These are phyloP conservation scores for Coriolopsis trogii DNA, from an alignment of 1,284 basidiomycete genomes.

Conservation along the genomic window DNA sequence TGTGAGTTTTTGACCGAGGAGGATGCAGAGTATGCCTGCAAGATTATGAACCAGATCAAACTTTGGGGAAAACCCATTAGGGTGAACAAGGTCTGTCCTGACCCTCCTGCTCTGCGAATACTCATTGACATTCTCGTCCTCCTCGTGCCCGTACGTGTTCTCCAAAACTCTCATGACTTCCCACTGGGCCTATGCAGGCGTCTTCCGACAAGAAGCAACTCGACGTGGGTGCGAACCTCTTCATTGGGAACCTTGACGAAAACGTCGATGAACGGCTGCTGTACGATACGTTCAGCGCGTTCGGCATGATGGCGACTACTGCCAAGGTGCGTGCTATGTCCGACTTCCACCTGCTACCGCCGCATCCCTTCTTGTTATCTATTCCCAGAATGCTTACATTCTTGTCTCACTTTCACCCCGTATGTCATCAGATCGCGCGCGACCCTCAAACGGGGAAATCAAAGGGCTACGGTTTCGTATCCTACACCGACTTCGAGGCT, in stretches of 20 bases:
- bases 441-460: slow-evolving; percentile 85
- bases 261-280: slow-evolving; percentile 92
- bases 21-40: slow-evolving; percentile 98
- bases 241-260: slow-evolving; percentile 94
- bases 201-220: slow-evolving; percentile 97
- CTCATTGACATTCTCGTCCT: no score
- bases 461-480: slow-evolving; percentile 80
- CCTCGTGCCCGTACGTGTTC: no score
- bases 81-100: slow-evolving; percentile 86
- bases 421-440: slow-evolving; percentile 76
- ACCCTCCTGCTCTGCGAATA: background rate
- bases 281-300: slow-evolving; percentile 94
- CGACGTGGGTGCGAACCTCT: slow-evolving; percentile 97
- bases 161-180: slow-evolving; percentile 1
- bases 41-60: slow-evolving; percentile 99
- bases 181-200: slow-evolving; percentile 51
- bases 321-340: slow-evolving; percentile 74
- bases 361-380: slow-evolving; percentile 6
- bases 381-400: background rate
- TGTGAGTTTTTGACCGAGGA: slow-evolving; percentile 98
- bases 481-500: slow-evolving; percentile 39
- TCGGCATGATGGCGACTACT: slow-evolving; percentile 92
- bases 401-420: slow-evolving; percentile 3
- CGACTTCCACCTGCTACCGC: slow-evolving; percentile 9
- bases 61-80: slow-evolving; percentile 97